Evolutionary conservation across 768 basidiomycete species (phyloP).

Genomic region (Hypsizygus marmoreus): DNA sequence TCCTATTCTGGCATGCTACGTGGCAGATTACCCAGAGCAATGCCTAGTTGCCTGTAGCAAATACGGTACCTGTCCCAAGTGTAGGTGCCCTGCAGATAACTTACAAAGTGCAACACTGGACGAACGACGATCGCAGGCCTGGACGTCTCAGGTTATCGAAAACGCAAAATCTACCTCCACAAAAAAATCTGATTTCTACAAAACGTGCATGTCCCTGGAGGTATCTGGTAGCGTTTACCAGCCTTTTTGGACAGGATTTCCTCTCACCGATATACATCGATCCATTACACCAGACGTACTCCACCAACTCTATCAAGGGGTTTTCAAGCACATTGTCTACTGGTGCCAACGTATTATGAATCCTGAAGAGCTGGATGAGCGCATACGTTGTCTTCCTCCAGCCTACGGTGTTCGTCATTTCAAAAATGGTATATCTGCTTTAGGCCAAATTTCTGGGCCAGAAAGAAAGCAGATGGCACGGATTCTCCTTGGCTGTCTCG

Average conservation of each 20-base stretch:
- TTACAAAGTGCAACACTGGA: too few relatives aligned
- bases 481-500: slow-evolving; percentile 31
- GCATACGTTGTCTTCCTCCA: background rate
- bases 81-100: too few relatives aligned
- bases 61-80: slow-evolving; percentile 27
- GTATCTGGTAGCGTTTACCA: slow-evolving; percentile 1
- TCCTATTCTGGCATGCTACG: slow-evolving; percentile 35
- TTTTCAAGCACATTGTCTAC: slow-evolving; percentile 5
- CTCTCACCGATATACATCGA: slow-evolving; percentile 1
- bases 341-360: background rate
- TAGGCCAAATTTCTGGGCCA: slow-evolving; percentile 44
- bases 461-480: slow-evolving; percentile 42
- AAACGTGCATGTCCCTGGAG: background rate
- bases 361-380: background rate
- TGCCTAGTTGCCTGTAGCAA: slow-evolving; percentile 28
- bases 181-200: background rate
- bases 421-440: slow-evolving; percentile 38
- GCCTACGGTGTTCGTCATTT: slow-evolving; percentile 34
- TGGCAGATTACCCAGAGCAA: slow-evolving; percentile 39
- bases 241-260: slow-evolving; percentile 6
- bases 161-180: too few relatives aligned
- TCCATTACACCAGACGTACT: slow-evolving; percentile 7
- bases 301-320: slow-evolving; percentile 9
- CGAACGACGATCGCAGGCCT: too few relatives aligned
- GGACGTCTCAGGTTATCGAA: too few relatives aligned